Evolutionary conservation across 2,329 filamentous ascomycete genomes (phyloP).

Genomic region (Simplicillium sp.): DNA sequence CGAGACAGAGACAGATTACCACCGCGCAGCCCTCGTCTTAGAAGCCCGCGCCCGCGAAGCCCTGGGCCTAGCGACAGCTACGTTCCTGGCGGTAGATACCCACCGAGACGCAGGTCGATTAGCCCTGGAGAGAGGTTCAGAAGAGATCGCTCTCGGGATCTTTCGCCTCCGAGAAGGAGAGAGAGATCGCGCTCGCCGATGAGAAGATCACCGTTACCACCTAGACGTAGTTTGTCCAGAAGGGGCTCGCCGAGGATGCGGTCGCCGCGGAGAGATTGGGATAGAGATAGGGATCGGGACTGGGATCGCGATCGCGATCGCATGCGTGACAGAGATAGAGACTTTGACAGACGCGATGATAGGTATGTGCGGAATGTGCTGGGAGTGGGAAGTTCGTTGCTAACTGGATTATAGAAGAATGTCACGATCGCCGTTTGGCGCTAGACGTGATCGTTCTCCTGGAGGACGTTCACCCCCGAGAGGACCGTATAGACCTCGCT

Average conservation of each 20-base stretch:
- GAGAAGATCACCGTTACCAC: conserved; percentile 21
- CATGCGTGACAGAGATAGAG: conserved; percentile 18
- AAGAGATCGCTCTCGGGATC: conserved; percentile 27
- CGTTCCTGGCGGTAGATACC: conserved; percentile 33
- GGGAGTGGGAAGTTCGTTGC: background rate
- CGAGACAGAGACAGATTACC: background rate
- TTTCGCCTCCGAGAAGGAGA: conserved; percentile 22
- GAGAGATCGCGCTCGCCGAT: conserved; percentile 26
- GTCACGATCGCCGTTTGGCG: conserved; percentile 41
- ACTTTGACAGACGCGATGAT: conserved; percentile 32
- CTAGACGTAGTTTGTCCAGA: conserved; percentile 26
- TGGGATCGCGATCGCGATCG: conserved; percentile 17
- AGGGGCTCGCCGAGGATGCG: conserved; percentile 20
- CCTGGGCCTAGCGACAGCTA: conserved; percentile 26
- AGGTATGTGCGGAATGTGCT: conserved; percentile 16
- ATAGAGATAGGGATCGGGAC: conserved; percentile 20
- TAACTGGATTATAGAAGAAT: conserved; percentile 30
- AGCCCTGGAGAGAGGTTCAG: conserved; percentile 31
- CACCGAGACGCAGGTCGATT: conserved; percentile 29
- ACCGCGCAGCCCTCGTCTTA: conserved; percentile 17
- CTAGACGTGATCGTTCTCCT: conserved; percentile 20
- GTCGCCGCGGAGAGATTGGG: conserved; percentile 26
- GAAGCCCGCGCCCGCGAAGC: conserved; percentile 21
- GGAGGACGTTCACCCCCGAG: conserved; percentile 27
- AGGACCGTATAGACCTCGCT: conserved; percentile 41